These are phyloP conservation scores for Tardiomyces depauwii DNA, from an alignment of 1,139 yeast genomes.

Conservation along the genomic window DNA sequence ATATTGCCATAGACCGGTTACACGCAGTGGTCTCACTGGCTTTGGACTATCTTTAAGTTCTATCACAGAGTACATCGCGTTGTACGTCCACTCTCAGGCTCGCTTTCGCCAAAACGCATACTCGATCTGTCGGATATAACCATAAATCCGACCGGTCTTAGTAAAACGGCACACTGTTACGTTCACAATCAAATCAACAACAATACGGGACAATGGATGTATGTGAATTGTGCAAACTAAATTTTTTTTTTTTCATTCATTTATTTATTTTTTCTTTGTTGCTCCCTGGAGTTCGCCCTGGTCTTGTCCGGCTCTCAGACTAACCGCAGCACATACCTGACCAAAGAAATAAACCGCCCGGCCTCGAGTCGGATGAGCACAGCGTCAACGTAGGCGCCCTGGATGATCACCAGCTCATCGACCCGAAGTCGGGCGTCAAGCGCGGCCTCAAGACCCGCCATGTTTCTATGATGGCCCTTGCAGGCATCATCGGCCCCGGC, in stretches of 20 bases:
- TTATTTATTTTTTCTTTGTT: too few relatives aligned
- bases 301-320: too few relatives aligned
- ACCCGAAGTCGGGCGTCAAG: constrained; percentile 32
- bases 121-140: background rate
- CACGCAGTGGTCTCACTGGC: too few relatives aligned
- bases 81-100: too few relatives aligned
- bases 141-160: background rate
- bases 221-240: too few relatives aligned
- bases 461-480: constrained; percentile 49
- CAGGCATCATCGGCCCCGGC: constrained; percentile 64
- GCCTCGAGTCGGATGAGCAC: background rate
- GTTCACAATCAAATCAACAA: background rate
- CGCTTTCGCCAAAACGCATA: too few relatives aligned
- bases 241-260: too few relatives aligned
- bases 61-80: too few relatives aligned
- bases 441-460: constrained; percentile 41
- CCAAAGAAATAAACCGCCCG: background rate
- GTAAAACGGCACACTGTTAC: background rate
- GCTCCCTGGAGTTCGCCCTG: too few relatives aligned
- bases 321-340: too few relatives aligned
- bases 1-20: too few relatives aligned
- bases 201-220: background rate
- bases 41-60: too few relatives aligned
- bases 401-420: constrained; percentile 10
- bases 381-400: background rate